Evolutionary conservation across 805 yeast species (phyloP).

Genomic region (Tetrapisispora nanseiensis): DNA sequence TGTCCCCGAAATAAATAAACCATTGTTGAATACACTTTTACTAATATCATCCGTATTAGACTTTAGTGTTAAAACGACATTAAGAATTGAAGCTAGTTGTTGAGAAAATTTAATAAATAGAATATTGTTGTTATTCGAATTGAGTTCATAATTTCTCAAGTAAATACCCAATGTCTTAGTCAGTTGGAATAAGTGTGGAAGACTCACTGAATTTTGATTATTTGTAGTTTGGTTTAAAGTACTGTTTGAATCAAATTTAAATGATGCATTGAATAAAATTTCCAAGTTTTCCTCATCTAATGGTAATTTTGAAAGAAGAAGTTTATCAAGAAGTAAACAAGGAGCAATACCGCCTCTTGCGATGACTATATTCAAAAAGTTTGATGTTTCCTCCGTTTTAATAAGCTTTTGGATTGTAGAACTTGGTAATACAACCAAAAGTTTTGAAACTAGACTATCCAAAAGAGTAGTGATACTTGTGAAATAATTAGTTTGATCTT

Average conservation of each 20-base stretch:
- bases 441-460: slow-evolving; percentile 18
- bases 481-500: slow-evolving; percentile 21
- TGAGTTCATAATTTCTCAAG: slow-evolving; percentile 10
- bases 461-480: slow-evolving; percentile 17
- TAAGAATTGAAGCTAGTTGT: slow-evolving; percentile 11
- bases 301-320: slow-evolving; percentile 11
- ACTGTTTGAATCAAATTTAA: slow-evolving; percentile 12
- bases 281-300: slow-evolving; percentile 4
- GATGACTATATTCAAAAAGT: slow-evolving; percentile 7
- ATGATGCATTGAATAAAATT: slow-evolving; percentile 17
- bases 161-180: slow-evolving; percentile 26
- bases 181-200: slow-evolving; percentile 21
- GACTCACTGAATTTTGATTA: slow-evolving; percentile 7
- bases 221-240: neutral
- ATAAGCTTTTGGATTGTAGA: slow-evolving; percentile 9
- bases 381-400: neutral
- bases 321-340: slow-evolving; percentile 24
- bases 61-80: slow-evolving; percentile 10
- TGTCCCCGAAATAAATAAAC: slow-evolving; percentile 25
- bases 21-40: slow-evolving; percentile 23
- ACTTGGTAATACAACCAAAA: slow-evolving; percentile 23
- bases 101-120: slow-evolving; percentile 8
- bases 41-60: slow-evolving; percentile 17
- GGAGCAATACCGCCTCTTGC: slow-evolving; percentile 18
- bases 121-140: slow-evolving; percentile 2